Evolutionary conservation across 345 rosid genomes (phyloP).

Genomic region (Orychophragmus violaceus): DNA sequence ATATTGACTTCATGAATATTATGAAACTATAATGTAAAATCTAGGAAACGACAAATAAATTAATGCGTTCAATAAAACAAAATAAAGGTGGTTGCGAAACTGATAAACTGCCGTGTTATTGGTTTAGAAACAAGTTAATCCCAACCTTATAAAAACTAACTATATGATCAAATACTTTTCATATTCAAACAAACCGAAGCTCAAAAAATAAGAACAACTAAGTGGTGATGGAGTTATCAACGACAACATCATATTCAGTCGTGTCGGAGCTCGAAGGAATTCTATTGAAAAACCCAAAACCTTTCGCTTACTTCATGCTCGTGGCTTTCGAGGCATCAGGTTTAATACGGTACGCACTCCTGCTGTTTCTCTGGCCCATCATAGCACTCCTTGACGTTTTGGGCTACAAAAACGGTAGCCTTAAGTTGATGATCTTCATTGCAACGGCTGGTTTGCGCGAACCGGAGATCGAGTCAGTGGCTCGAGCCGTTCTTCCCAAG

Average conservation of each 20-base stretch:
- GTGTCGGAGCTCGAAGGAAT: constrained; percentile 80
- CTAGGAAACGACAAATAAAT: constrained; percentile 6
- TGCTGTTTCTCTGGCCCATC: constrained; percentile 63
- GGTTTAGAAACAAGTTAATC: constrained; percentile 36
- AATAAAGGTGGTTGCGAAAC: constrained; percentile 48
- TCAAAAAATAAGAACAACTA: not conserved
- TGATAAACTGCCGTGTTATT: constrained; percentile 53
- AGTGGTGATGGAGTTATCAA: constrained; percentile 32
- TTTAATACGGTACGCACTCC: constrained; percentile 52
- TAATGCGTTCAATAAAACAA: not conserved
- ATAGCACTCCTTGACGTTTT: constrained; percentile 44
- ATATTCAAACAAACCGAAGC: constrained; percentile 6
- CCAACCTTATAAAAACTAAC: constrained; percentile 30
- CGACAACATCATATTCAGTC: constrained; percentile 34
- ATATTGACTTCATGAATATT: constrained; percentile 1
- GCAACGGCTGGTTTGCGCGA: constrained; percentile 51
- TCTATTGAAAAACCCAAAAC: constrained; percentile 48
- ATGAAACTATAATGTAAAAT: not conserved
- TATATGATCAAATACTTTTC: constrained; percentile 7
- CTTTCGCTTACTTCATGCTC: constrained; percentile 84
- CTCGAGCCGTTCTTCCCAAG: constrained; percentile 84
- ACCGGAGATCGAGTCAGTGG: constrained; percentile 71
- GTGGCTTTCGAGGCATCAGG: constrained; percentile 88
- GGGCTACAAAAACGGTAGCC: constrained; percentile 43
- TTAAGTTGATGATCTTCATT: constrained; percentile 61